Evolutionary conservation across 805 yeast genomes (phyloP), one percentile per base, ranked within the genome.

Genomic region (Metschnikowia proteae): DNA sequence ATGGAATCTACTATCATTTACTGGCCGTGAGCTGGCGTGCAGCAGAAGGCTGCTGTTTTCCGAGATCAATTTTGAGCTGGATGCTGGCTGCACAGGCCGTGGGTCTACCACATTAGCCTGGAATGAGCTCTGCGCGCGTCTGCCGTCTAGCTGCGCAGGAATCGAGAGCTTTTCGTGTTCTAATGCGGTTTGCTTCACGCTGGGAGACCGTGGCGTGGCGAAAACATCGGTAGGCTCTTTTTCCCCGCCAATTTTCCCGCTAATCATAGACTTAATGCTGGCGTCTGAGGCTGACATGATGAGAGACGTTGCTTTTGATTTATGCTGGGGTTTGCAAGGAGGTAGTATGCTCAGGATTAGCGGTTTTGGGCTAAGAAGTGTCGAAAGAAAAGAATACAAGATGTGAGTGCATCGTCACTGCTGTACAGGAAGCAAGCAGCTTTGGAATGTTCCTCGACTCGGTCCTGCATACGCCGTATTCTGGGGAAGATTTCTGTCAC

Each of bases 221-320:
- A 9, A 38, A 27, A 5, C 26, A 4, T 40, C 43, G 7, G n/a
- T 29, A 6, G 32, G 27, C 23, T 40, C 43, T 40, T 11, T 25
- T 5, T 38, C 45, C 8, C 37, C 25, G 17, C 11, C 45, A 13
- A 34, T 23, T 39, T 60, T 65, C 1, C 76, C 75, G 47, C 71
- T 67, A 48, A 56, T 62, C 7, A 71, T 65, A 13, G 75, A 68
- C 50, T 63, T 68, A 31, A 71, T 62, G 48, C 74, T 69, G 38
- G 75, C 75, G 8, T 68, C 71, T n/a, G 75, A 73, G 48, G 71
- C 71, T 33, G 75, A 62, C 76, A 71, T 71, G 9, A 35, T 49
- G 41, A 25, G 31, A 2, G 23, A 28, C 9, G 30, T 33, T 13
- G 36, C 22, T n/a, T 33, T 33, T 31, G 33, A 31, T 7, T 31